Base-by-base conservation (phyloP, 495 filamentous ascomycete species). In the Penicillium robsamsonii region DNA sequence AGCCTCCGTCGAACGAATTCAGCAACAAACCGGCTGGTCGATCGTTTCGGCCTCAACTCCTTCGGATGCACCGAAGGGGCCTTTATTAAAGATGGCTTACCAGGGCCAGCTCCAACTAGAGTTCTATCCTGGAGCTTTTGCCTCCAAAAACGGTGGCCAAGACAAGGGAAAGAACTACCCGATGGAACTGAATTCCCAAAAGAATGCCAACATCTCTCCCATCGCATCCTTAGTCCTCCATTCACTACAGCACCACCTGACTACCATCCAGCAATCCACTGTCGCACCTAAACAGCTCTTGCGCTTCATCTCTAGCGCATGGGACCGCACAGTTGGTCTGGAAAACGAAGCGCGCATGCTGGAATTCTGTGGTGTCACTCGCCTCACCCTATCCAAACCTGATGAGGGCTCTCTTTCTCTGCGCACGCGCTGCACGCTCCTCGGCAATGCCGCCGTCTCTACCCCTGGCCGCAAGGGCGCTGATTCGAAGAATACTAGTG, bases 31-130 rank as follows among this genome's bases (percentile, higher is more conserved):
- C 59, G 90, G 91, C 53, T 98, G 95, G 95, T 78, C 74, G 4
- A 86, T 93, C 50, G 79, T 84, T 53, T 84, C 83, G 0, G 86
- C 86, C 11, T 76, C 83, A 8, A 67, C 77, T 7, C 43, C 49
- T 18, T 57, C 67, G 2, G 66, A 63, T 24, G 56, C 56, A 3
- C 41, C 64, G 17, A 61, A 68, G 42, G 82, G 78, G 13, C 84
- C 81, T 2, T 76, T 74, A 5, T 66, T 96, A 35, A 87, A 87
- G 6, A 87, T 97, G 81, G 83, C 82, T n/a, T 96, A 95, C 74
- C 75, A 80, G 58, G 77, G 79, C 35, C 85, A 93, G 51, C 81
- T 97, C 31, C 82, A 91, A 61, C 81, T 96, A 37, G 83, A 81
- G 43, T 91, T 96, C 72, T 81, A 91, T 61, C 80, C 85, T 4